Evolutionary conservation across 148 eudicot species (phyloP).

Genomic region (Chenopodium suecicum): DNA sequence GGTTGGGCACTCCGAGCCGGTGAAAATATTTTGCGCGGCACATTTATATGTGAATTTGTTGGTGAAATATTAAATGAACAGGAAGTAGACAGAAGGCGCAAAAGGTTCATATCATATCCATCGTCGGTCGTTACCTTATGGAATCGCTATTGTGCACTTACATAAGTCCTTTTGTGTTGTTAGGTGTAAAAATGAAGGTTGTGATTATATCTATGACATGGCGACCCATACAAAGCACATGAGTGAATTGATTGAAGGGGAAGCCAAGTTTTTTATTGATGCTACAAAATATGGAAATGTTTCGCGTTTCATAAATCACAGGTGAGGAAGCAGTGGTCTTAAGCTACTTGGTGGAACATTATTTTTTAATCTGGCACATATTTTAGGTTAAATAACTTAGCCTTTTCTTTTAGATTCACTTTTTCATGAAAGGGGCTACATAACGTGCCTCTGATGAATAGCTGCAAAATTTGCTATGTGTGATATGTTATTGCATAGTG

Average conservation of each 20-base stretch:
- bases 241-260: conserved; percentile 52
- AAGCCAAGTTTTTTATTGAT: conserved; percentile 59
- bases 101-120: conserved; percentile 49
- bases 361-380: neutral
- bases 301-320: conserved; percentile 92
- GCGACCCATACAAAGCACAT: conserved; percentile 51
- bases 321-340: conserved; percentile 47
- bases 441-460: neutral
- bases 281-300: conserved; percentile 76
- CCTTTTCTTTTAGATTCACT: neutral
- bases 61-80: conserved; percentile 78
- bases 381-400: neutral
- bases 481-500: neutral
- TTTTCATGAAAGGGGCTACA: neutral
- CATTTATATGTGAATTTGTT: conserved; percentile 79
- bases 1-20: conserved; percentile 92
- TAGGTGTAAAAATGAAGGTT: conserved; percentile 54
- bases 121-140: neutral
- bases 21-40: conserved; percentile 67
- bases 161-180: conserved; percentile 13
- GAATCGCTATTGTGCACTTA: neutral
- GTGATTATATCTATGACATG: conserved; percentile 64
- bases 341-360: neutral
- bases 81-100: conserved; percentile 68
- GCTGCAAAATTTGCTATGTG: neutral